Conservation (phyloP, 1,284 basidiomycete species). For the Trichosporon inkin region DNA sequence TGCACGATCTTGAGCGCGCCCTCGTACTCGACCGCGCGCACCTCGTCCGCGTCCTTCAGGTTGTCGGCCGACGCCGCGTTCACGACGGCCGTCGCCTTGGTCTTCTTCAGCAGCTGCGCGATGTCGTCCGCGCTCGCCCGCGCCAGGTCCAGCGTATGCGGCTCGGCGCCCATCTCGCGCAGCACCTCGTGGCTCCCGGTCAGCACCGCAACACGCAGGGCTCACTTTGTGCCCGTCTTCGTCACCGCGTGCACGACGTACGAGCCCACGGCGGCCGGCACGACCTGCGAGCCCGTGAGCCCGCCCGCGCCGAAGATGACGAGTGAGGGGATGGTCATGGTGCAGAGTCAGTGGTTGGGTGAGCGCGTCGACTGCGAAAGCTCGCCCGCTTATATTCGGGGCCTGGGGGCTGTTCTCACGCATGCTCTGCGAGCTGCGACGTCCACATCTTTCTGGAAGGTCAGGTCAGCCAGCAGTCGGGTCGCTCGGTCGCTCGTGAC, state of each 20-base stretch:
- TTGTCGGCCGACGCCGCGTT: background rate
- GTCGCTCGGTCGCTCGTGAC: too few relatives aligned
- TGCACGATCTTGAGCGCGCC: background rate
- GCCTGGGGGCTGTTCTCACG: too few relatives aligned
- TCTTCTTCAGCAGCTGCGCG: background rate
- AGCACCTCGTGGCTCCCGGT: background rate
- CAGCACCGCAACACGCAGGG: background rate
- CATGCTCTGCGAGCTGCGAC: too few relatives aligned
- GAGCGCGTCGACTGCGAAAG: too few relatives aligned
- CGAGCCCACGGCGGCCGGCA: background rate
- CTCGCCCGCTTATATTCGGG: too few relatives aligned
- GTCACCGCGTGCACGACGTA: constrained; percentile 3
- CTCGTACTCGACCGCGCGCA: constrained; percentile 1
- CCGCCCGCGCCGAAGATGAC: background rate
- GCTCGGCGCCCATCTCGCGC: background rate
- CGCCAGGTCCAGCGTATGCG: background rate
- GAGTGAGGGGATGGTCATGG: background rate
- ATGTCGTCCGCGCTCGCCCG: background rate
- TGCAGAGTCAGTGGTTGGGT: too few relatives aligned
- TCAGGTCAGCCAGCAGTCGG: too few relatives aligned
- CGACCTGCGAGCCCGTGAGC: background rate
- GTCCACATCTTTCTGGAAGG: too few relatives aligned
- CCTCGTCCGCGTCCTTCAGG: background rate
- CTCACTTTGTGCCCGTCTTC: background rate
- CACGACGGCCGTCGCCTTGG: background rate